Percentiles rank a stretch among this genome's conserved stretches.
Evolutionary conservation across 2,329 filamentous ascomycete genomes (phyloP).

Genomic region (Colletotrichum sidae): DNA sequence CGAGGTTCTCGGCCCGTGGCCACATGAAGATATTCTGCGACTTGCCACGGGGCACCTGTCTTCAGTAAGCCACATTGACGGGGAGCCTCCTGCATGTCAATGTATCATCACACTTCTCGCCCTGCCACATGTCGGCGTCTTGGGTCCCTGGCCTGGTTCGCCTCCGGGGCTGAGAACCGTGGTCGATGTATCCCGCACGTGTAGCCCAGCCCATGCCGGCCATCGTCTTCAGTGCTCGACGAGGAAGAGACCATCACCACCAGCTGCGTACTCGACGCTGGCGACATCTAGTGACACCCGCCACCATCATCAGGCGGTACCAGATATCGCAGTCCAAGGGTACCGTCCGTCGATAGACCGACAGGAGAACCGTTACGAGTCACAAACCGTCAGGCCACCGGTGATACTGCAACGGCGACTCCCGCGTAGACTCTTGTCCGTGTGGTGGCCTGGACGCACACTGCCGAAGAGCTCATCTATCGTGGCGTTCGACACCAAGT

Average conservation of each 20-base stretch:
- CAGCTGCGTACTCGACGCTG: too few relatives aligned
- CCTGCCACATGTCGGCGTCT: constrained; percentile 19
- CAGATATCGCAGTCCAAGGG: constrained; percentile 5
- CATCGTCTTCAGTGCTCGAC: too few relatives aligned
- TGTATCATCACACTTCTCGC: constrained; percentile 24
- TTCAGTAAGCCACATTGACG: constrained; percentile 12
- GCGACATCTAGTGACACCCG: background rate
- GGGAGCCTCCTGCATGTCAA: constrained; percentile 30
- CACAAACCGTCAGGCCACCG: constrained; percentile 10
- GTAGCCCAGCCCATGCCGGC: too few relatives aligned
- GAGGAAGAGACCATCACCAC: too few relatives aligned
- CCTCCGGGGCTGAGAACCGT: constrained; percentile 9
- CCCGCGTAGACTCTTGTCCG: background rate
- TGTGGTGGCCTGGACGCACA: constrained; percentile 1
- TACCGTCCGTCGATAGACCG: too few relatives aligned
- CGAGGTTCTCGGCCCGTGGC: constrained; percentile 21
- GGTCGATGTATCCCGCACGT: background rate
- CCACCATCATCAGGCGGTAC: constrained; percentile 12
- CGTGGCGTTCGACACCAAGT: constrained; percentile 31
- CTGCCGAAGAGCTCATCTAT: constrained; percentile 26
- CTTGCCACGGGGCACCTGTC: too few relatives aligned
- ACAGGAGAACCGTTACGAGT: background rate
- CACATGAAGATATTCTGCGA: background rate
- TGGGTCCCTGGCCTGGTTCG: constrained; percentile 12
- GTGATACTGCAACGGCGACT: constrained; percentile 12